These are phyloP conservation scores for Aureobasidium zeae DNA, from an alignment of 2,329 filamentous ascomycete genomes.

Conservation along the genomic window DNA sequence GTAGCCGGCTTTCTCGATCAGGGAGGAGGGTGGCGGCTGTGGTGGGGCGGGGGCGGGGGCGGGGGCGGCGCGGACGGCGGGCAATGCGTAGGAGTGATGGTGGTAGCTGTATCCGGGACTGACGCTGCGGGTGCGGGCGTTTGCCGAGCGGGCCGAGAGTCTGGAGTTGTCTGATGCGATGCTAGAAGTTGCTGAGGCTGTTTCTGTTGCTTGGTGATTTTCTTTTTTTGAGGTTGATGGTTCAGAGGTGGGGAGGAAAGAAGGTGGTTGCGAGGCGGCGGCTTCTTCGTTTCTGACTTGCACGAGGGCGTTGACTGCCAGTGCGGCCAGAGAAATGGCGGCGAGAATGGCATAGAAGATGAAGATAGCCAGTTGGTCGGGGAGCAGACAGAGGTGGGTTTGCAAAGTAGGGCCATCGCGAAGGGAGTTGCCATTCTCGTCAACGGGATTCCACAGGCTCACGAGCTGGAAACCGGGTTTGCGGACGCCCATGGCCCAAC, in stretches of 20 bases:
- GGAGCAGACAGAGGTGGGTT: slow-evolving; percentile 81
- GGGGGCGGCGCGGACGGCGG: slow-evolving; percentile 22
- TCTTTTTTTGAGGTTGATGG: slow-evolving; percentile 14
- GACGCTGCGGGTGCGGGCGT: slow-evolving; percentile 31
- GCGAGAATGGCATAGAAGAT: slow-evolving; percentile 64
- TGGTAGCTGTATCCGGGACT: slow-evolving; percentile 27
- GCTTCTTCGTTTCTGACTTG: slow-evolving; percentile 20
- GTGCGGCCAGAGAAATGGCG: slow-evolving; percentile 40
- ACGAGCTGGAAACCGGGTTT: slow-evolving; percentile 79
- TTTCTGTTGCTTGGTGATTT: neutral
- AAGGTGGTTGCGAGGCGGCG: slow-evolving; percentile 9
- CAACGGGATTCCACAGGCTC: slow-evolving; percentile 86
- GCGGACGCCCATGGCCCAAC: slow-evolving; percentile 91
- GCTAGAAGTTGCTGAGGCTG: slow-evolving; percentile 23
- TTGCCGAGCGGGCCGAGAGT: slow-evolving; percentile 25
- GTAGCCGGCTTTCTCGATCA: slow-evolving; percentile 37
- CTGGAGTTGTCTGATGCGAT: slow-evolving; percentile 21
- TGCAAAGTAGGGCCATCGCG: slow-evolving; percentile 56
- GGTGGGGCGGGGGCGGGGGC: too few relatives aligned
- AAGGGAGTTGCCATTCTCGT: slow-evolving; percentile 34
- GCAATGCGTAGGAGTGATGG: slow-evolving; percentile 28
- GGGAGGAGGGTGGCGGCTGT: too few relatives aligned
- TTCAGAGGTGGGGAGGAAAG: slow-evolving; percentile 27
- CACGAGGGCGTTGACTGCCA: slow-evolving; percentile 38
- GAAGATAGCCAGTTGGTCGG: slow-evolving; percentile 78